phyloP scores from a whole-genome alignment of 2,329 filamentous ascomycete genomes.

The Fusarium oligoseptatum region DNA sequence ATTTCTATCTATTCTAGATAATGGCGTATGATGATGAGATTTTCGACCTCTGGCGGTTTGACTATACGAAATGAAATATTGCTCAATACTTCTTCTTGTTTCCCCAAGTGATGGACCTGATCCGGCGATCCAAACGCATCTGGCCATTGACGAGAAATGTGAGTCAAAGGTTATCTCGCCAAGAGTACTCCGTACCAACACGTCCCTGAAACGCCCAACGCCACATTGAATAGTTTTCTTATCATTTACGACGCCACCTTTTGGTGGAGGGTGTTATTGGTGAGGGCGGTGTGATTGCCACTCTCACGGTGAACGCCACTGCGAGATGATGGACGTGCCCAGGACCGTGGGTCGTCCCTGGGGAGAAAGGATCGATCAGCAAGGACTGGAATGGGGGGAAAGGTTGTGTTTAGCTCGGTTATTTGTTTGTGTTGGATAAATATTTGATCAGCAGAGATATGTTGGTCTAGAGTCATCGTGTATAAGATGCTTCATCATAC shows the following conservation, averaged over 20 bases:
- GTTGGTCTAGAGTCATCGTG: background rate
- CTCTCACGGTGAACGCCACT: background rate
- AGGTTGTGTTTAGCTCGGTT: background rate
- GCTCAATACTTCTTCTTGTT: background rate
- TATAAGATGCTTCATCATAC: background rate
- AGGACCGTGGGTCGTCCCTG: background rate
- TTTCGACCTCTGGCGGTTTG: background rate
- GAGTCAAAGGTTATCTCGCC: background rate
- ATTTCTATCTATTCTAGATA: background rate
- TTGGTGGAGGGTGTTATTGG: background rate
- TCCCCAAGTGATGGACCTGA: background rate
- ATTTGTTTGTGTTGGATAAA: background rate
- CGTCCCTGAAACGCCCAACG: background rate
- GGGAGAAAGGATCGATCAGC: background rate
- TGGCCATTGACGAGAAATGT: background rate
- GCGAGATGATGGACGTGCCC: background rate
- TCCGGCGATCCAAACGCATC: background rate
- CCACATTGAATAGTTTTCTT: background rate
- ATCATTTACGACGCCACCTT: background rate
- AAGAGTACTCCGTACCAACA: background rate
- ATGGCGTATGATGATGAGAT: background rate
- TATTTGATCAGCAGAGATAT: background rate
- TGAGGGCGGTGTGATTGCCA: background rate
- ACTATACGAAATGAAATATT: background rate
- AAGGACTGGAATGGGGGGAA: background rate